Evolutionary conservation across 2,329 filamentous ascomycete genomes (phyloP).

Genomic region (Ilyonectria robusta): DNA sequence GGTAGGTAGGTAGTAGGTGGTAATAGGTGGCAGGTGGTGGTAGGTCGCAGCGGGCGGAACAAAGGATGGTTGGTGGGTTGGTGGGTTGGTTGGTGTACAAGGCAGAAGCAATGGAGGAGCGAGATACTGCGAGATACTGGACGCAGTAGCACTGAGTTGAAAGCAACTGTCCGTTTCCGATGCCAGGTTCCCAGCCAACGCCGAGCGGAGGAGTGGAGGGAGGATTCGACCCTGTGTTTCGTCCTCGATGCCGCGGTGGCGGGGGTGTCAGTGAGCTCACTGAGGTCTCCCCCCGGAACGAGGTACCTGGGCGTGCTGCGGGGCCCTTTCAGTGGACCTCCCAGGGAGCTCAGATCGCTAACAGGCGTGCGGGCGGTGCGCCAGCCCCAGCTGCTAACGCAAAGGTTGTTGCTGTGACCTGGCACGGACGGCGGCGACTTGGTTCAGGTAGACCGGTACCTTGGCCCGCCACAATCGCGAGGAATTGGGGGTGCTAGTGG

Average conservation of each 20-base stretch:
- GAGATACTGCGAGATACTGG: too few species aligned
- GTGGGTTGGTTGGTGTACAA: too few species aligned
- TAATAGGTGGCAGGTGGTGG: background rate
- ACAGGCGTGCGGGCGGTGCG: conserved; percentile 39
- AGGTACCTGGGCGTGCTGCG: conserved; percentile 8
- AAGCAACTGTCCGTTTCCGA: conserved; percentile 4
- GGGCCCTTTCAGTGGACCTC: conserved; percentile 25
- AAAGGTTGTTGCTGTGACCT: conserved; percentile 4
- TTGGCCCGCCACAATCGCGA: background rate
- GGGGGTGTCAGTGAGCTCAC: conserved; percentile 41
- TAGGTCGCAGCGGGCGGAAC: conserved; percentile 17
- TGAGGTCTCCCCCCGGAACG: conserved; percentile 25
- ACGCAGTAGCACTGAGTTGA: background rate
- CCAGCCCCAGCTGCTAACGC: conserved; percentile 35
- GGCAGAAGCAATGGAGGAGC: too few species aligned
- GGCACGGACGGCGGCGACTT: conserved; percentile 20
- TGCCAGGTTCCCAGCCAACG: conserved; percentile 8
- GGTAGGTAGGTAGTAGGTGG: too few species aligned
- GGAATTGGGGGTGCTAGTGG: conserved; percentile 9
- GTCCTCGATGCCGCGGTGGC: conserved; percentile 24
- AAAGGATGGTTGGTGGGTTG: conserved; percentile 4
- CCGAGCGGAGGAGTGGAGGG: conserved; percentile 29
- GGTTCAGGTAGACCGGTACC: conserved; percentile 10
- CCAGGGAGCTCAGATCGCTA: conserved; percentile 31
- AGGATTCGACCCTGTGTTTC: conserved; percentile 39